phyloP scores from a whole-genome alignment of 495 filamentous ascomycete genomes.

The Penicillium odoratum region DNA sequence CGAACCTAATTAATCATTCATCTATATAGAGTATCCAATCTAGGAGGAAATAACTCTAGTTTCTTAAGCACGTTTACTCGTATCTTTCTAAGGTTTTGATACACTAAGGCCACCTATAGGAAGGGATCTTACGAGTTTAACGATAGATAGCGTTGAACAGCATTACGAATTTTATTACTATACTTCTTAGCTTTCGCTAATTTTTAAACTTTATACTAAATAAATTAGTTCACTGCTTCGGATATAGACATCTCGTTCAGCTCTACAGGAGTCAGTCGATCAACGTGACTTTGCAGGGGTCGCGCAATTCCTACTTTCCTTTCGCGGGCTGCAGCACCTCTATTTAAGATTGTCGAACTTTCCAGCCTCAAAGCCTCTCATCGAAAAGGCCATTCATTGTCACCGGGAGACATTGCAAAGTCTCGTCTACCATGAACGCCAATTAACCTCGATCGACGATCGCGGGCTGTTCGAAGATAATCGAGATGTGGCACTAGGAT shows the following conservation, averaged over 20 bases:
- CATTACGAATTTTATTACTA: conserved; percentile 36
- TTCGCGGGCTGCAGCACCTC: too few species aligned
- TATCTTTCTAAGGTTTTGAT: not conserved
- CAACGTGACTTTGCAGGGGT: too few species aligned
- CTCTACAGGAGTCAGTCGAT: too few species aligned
- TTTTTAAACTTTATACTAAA: not conserved
- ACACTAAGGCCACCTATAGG: not conserved
- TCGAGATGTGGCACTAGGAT: too few species aligned
- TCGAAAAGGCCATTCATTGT: too few species aligned
- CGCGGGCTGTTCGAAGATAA: too few species aligned
- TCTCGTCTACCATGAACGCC: too few species aligned
- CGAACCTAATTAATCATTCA: conserved; percentile 1
- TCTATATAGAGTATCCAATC: not conserved
- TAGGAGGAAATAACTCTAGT: conserved; percentile 1
- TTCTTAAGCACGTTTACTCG: not conserved
- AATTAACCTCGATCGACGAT: too few species aligned
- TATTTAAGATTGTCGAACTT: too few species aligned
- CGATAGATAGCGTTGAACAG: conserved; percentile 41
- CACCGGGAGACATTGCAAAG: too few species aligned
- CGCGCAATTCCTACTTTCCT: too few species aligned
- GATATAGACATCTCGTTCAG: not conserved
- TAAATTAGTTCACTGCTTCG: not conserved
- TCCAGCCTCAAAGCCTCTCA: too few species aligned
- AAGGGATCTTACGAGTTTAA: conserved; percentile 9
- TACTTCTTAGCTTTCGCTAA: conserved; percentile 2